Percentiles rank a stretch among this genome's conserved stretches.
Conservation (phyloP, 1,139 yeast species). For the Geotrichum bryndzae region DNA sequence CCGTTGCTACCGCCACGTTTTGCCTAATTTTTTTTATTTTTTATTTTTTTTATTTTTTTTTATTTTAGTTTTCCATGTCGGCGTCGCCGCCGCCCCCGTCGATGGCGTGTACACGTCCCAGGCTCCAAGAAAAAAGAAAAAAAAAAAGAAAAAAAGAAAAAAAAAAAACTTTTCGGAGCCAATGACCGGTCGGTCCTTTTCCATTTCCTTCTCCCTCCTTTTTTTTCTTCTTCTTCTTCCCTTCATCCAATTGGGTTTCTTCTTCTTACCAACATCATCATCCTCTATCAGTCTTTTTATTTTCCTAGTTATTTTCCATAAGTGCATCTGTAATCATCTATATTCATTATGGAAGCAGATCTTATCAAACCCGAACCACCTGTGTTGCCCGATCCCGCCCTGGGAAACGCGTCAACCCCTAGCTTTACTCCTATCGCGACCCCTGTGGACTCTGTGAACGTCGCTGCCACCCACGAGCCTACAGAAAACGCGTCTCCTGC, state of each 20-base stretch:
- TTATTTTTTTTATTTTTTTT: background rate
- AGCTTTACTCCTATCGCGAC: background rate
- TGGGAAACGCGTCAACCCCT: background rate
- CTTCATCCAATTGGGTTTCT: background rate
- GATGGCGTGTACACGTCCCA: background rate
- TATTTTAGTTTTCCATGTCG: background rate
- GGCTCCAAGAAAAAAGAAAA: background rate
- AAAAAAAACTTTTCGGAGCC: constrained; percentile 6
- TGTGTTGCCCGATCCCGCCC: background rate
- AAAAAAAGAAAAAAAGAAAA: background rate
- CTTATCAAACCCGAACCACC: background rate
- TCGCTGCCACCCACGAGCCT: constrained; percentile 16
- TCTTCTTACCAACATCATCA: background rate
- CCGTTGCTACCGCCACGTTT: background rate
- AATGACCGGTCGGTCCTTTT: constrained; percentile 10
- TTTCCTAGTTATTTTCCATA: background rate
- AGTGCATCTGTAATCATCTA: constrained; percentile 19
- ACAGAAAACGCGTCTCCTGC: constrained; percentile 19
- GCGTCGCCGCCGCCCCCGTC: background rate
- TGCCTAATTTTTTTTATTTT: background rate
- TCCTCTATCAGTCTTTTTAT: background rate
- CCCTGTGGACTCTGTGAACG: background rate
- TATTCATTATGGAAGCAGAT: constrained; percentile 22
- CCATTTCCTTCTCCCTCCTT: constrained; percentile 1
- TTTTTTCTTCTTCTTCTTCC: background rate